phyloP scores from a whole-genome alignment of 106 monocot genomes.

The Platanthera zijinensis region DNA sequence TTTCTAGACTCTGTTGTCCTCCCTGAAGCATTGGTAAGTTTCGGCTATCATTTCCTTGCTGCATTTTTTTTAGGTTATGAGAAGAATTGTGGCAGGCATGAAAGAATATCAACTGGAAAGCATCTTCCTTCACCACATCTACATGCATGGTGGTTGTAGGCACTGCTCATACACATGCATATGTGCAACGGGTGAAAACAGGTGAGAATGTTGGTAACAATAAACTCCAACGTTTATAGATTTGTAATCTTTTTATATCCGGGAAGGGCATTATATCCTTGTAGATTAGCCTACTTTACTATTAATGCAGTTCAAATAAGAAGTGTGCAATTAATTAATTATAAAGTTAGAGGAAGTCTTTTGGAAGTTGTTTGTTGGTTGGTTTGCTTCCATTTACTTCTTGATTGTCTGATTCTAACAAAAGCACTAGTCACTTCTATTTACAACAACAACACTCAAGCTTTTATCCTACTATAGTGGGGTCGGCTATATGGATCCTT shows the following conservation, averaged over 20 bases:
- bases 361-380: not conserved
- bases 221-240: not conserved
- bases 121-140: constrained; percentile 90
- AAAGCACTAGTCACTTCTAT: not conserved
- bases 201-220: constrained; percentile 26
- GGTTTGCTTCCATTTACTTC: not conserved
- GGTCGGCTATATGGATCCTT: too few relatives aligned
- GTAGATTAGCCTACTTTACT: not conserved
- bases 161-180: constrained; percentile 97
- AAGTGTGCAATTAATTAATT: not conserved
- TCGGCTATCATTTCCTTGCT: constrained; percentile 4
- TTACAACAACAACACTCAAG: not conserved
- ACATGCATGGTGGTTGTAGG: constrained; percentile 97
- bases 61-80: constrained; percentile 67
- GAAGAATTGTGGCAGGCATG: constrained; percentile 60
- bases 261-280: not conserved
- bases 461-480: too few relatives aligned
- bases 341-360: not conserved
- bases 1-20: not conserved
- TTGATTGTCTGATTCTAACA: not conserved
- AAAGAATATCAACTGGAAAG: constrained; percentile 98
- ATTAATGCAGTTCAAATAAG: not conserved
- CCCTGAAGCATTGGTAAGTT: not conserved
- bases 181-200: constrained; percentile 96
- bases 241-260: not conserved